Conservation (phyloP, 2,329 filamentous ascomycete species). For the Sporothrix mexicana region DNA sequence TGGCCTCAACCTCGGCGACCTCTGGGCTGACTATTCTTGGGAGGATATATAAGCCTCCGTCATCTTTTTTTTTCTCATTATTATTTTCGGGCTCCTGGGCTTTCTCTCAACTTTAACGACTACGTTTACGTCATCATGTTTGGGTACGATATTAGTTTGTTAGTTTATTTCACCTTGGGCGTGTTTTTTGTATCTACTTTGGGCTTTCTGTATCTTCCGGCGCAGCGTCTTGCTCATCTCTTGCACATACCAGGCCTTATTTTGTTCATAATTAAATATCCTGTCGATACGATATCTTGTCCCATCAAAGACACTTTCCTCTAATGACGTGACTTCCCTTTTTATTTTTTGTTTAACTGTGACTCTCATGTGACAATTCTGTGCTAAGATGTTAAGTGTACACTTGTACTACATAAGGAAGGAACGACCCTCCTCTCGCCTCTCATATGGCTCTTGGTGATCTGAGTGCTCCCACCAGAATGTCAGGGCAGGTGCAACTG, state of each 20-base stretch:
- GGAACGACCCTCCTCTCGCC: not conserved
- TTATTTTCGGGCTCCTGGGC: not conserved
- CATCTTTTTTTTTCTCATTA: not conserved
- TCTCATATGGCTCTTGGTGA: not conserved
- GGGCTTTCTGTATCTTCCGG: not conserved
- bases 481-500: constrained; percentile 20
- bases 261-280: not conserved
- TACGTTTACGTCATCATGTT: constrained; percentile 9
- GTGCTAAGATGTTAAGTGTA: no score
- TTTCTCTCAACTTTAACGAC: not conserved
- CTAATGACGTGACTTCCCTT: constrained; percentile 8
- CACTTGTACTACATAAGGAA: not conserved
- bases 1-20: constrained; percentile 39
- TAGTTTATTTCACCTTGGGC: not conserved
- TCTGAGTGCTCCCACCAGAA: no score
- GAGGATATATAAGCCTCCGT: constrained; percentile 34
- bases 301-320: not conserved
- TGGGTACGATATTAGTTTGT: not conserved
- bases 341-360: not conserved
- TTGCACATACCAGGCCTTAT: not conserved
- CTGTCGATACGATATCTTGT: not conserved
- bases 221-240: not conserved
- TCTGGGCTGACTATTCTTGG: constrained; percentile 41
- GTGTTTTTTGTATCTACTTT: not conserved
- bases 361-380: not conserved